phyloP scores from a whole-genome alignment of 2,329 filamentous ascomycete species.

The Coniosporium tulheliwenetii region DNA sequence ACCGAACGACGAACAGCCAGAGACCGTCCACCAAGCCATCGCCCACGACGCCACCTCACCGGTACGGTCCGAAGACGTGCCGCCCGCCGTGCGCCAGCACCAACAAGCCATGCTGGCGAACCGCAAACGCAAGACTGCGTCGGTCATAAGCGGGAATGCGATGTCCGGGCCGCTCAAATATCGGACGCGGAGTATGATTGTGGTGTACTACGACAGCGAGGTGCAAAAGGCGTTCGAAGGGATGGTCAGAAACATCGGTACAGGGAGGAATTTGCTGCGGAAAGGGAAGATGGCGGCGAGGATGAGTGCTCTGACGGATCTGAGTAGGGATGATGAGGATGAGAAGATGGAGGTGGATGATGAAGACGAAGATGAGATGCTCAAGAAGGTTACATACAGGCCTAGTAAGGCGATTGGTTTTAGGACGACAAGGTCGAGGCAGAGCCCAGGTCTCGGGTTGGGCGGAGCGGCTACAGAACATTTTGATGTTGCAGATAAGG shows the following conservation, averaged over 20 bases:
- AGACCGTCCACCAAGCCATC: conserved; percentile 1
- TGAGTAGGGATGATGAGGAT: conserved; percentile 19
- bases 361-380: conserved; percentile 19
- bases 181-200: conserved; percentile 58
- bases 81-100: conserved; percentile 4
- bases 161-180: conserved; percentile 36
- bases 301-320: conserved; percentile 34
- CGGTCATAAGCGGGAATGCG: conserved; percentile 20
- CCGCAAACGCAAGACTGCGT: conserved; percentile 27
- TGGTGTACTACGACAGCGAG: conserved; percentile 85
- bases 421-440: not conserved
- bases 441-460: not conserved
- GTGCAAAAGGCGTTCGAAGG: conserved; percentile 72
- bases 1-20: conserved; percentile 3
- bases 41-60: conserved; percentile 5
- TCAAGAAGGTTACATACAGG: conserved; percentile 20
- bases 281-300: conserved; percentile 76
- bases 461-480: conserved; percentile 3
- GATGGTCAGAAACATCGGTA: conserved; percentile 66
- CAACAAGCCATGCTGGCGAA: conserved; percentile 2
- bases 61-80: conserved; percentile 10
- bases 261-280: conserved; percentile 67
- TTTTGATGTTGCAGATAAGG: conserved; percentile 56
- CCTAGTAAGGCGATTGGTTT: conserved; percentile 1
- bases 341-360: conserved; percentile 9